These are phyloP conservation scores for Nannochloris sp. DNA, from an alignment of 139 green algal species.

Conservation along the genomic window DNA sequence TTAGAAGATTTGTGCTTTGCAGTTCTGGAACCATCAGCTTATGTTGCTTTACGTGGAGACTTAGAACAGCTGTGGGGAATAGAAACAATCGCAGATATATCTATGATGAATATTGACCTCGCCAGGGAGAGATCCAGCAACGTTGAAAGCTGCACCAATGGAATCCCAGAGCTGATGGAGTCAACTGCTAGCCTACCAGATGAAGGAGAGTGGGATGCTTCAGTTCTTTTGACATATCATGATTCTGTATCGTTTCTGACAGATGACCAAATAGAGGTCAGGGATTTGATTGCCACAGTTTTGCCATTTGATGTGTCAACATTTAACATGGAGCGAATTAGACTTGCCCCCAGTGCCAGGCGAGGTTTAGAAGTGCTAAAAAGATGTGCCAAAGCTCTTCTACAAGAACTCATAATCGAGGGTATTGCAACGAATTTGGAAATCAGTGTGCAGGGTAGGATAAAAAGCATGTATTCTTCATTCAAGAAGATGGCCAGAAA, in stretches of 20 bases:
- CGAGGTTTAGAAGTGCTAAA: conserved; percentile 45
- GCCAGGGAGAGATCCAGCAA: too few relatives aligned
- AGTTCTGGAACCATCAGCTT: conserved; percentile 63
- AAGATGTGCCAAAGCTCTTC: conserved; percentile 30
- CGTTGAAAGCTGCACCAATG: not conserved
- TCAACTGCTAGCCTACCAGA: not conserved
- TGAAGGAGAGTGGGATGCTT: not conserved
- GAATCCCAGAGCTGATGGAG: conserved; percentile 1
- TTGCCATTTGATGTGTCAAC: conserved; percentile 74
- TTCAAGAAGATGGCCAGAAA: conserved; percentile 88
- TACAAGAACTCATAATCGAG: conserved; percentile 44
- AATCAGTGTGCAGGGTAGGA: conserved; percentile 59
- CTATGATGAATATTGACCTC: conserved; percentile 1
- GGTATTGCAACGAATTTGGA: conserved; percentile 48
- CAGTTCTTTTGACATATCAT: not conserved
- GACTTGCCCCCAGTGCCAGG: conserved; percentile 2
- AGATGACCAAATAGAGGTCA: conserved; percentile 18
- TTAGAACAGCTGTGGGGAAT: conserved; percentile 39
- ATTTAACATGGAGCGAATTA: conserved; percentile 46
- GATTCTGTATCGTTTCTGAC: conserved; percentile 1
- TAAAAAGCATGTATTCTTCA: conserved; percentile 84
- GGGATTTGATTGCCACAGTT: conserved; percentile 48
- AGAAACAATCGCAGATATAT: conserved; percentile 5
- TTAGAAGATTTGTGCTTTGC: conserved; percentile 97
- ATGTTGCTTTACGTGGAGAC: conserved; percentile 40